A percentile compares a stretch with the other conserved stretches of the same genome.
These are phyloP conservation scores for Agrocybe praecox DNA, from an alignment of 768 basidiomycete species.

Conservation along the genomic window DNA sequence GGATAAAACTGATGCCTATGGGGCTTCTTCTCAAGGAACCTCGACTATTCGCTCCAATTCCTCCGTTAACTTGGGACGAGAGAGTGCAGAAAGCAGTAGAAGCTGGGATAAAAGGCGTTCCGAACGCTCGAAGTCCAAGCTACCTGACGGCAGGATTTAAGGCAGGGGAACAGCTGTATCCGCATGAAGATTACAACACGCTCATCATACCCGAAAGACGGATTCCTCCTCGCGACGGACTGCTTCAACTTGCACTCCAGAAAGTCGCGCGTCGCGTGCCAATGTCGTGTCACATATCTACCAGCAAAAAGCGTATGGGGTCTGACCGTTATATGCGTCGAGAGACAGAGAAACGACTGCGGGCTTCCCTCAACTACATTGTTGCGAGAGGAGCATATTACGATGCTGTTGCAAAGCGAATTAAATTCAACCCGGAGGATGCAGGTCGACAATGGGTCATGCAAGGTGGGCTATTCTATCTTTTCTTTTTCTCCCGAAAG, in stretches of 20 bases:
- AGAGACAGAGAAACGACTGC: slow-evolving; percentile 34
- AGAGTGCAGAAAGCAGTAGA: slow-evolving; percentile 16
- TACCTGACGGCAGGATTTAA: slow-evolving; percentile 1
- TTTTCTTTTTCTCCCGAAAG: background rate
- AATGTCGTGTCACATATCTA: slow-evolving; percentile 39
- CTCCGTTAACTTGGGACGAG: slow-evolving; percentile 23
- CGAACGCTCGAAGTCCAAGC: background rate
- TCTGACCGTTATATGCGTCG: slow-evolving; percentile 30
- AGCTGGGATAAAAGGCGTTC: slow-evolving; percentile 10
- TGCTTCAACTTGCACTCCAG: slow-evolving; percentile 11
- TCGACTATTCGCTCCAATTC: slow-evolving; percentile 8
- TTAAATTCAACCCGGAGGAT: slow-evolving; percentile 21
- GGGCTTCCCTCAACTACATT: slow-evolving; percentile 40
- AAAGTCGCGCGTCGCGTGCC: slow-evolving; percentile 22
- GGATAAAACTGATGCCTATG: slow-evolving; percentile 16
- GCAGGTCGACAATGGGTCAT: slow-evolving; percentile 30
- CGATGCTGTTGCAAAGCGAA: slow-evolving; percentile 6
- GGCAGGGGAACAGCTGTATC: slow-evolving; percentile 13
- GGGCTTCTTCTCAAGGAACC: slow-evolving; percentile 11
- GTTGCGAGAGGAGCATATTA: slow-evolving; percentile 41
- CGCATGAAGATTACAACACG: slow-evolving; percentile 13
- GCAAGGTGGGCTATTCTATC: slow-evolving; percentile 27
- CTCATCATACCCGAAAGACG: slow-evolving; percentile 14
- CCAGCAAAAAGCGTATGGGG: slow-evolving; percentile 37
- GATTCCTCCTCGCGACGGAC: slow-evolving; percentile 3